A percentile compares a stretch with the other conserved stretches of the same genome.
phyloP scores from a whole-genome alignment of 2,329 filamentous ascomycete genomes.

The Talaromyces sp. region DNA sequence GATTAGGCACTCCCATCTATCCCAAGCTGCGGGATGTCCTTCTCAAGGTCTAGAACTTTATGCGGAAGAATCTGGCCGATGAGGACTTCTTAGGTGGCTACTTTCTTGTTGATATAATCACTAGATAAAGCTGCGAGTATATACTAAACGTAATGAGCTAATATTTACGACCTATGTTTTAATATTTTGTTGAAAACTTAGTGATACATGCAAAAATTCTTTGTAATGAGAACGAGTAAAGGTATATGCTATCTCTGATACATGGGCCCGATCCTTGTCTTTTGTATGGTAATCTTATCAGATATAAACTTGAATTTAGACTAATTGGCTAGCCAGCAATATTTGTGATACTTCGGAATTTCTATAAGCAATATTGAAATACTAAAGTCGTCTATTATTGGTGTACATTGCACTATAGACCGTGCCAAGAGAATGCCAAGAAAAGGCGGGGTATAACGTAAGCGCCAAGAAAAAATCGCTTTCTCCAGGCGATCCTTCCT shows the following conservation, averaged over 20 bases:
- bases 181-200: no score
- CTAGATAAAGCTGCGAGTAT: not conserved
- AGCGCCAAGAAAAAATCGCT: not conserved
- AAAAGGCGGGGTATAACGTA: not conserved
- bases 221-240: no score
- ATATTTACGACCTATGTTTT: not conserved
- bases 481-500: not conserved
- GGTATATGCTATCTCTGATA: no score
- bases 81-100: not conserved
- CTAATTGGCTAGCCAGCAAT: no score
- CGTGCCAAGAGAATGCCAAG: not conserved
- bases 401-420: not conserved
- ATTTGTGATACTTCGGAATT: no score
- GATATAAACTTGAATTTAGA: no score
- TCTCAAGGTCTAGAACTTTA: not conserved
- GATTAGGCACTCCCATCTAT: constrained; percentile 24
- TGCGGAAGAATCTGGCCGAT: not conserved
- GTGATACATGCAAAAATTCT: no score
- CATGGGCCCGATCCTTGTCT: no score
- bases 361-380: no score
- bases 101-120: not conserved
- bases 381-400: no score
- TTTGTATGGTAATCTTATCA: no score
- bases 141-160: not conserved
- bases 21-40: constrained; percentile 4